Percentiles rank a stretch among this genome's conserved stretches.
These are phyloP conservation scores for Sclerotinia borealis DNA, from an alignment of 2,329 filamentous ascomycete species.

Conservation along the genomic window DNA sequence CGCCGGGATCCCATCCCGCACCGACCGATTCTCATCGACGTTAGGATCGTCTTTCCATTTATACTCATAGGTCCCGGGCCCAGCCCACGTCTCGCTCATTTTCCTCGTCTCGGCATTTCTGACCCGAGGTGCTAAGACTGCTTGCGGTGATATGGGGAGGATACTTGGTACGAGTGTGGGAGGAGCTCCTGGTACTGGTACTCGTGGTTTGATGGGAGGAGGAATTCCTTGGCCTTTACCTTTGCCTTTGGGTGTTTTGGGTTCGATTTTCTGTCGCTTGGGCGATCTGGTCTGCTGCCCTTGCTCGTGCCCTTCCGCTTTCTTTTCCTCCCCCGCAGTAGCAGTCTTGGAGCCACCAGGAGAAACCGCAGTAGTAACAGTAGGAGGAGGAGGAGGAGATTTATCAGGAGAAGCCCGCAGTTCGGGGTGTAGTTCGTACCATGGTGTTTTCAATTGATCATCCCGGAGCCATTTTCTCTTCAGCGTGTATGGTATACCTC, in stretches of 20 bases:
- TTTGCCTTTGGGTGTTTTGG: background rate
- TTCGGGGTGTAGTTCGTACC: background rate
- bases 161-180: background rate
- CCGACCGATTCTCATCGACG: background rate
- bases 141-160: background rate
- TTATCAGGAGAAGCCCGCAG: background rate
- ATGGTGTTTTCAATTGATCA: background rate
- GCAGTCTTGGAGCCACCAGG: too few species aligned
- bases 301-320: background rate
- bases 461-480: background rate
- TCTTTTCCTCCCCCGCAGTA: background rate
- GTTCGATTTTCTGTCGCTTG: background rate
- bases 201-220: background rate
- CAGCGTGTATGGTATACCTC: too few species aligned
- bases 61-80: background rate
- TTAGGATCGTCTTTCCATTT: background rate
- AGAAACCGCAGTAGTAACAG: too few species aligned
- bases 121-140: background rate
- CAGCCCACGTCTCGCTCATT: background rate
- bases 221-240: background rate
- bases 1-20: background rate
- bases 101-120: background rate
- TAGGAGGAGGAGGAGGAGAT: background rate
- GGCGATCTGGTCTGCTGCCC: too few species aligned
- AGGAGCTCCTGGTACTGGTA: background rate